Conservation (phyloP, 257 asterid genomes). For the Eucommia ulmoides region DNA sequence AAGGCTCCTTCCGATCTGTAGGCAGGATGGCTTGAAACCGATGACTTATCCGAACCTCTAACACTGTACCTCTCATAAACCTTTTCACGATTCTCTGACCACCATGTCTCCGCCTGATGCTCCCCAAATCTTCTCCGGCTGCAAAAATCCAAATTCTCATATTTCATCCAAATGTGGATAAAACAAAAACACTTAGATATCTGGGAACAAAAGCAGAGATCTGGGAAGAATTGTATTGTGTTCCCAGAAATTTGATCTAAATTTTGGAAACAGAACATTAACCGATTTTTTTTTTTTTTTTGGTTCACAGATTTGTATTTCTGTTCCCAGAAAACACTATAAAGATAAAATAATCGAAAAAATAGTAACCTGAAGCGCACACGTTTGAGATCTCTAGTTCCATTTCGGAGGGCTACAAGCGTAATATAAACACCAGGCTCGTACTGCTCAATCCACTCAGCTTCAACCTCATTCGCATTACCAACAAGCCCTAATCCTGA, state of each 20-base stretch:
- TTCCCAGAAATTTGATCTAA: no score
- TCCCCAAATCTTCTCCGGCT: slow-evolving; percentile 96
- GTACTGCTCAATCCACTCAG: slow-evolving; percentile 89
- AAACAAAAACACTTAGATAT: no score
- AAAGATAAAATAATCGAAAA: no score
- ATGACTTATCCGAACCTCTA: slow-evolving; percentile 75
- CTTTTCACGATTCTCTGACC: slow-evolving; percentile 96
- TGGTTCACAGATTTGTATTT: no score
- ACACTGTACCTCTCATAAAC: slow-evolving; percentile 80
- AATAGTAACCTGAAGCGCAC: slow-evolving; percentile 87
- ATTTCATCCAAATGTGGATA: no score
- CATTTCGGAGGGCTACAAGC: slow-evolving; percentile 79
- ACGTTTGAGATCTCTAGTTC: slow-evolving; percentile 90
- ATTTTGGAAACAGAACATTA: no score
- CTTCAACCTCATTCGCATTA: slow-evolving; percentile 53
- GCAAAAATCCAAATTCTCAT: slow-evolving; percentile 6
- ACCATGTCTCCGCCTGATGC: slow-evolving; percentile 98
- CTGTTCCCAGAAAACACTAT: no score
- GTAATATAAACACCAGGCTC: slow-evolving; percentile 93
- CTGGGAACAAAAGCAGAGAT: no score
- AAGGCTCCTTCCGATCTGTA: slow-evolving; percentile 61
- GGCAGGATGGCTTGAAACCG: slow-evolving; percentile 61
- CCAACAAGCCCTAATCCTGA: slow-evolving; percentile 26
- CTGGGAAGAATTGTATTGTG: no score
- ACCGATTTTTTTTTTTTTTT: no score